phyloP scores from a whole-genome alignment of 176 grass and related monocot species.

The Coix lacrymajobi region DNA sequence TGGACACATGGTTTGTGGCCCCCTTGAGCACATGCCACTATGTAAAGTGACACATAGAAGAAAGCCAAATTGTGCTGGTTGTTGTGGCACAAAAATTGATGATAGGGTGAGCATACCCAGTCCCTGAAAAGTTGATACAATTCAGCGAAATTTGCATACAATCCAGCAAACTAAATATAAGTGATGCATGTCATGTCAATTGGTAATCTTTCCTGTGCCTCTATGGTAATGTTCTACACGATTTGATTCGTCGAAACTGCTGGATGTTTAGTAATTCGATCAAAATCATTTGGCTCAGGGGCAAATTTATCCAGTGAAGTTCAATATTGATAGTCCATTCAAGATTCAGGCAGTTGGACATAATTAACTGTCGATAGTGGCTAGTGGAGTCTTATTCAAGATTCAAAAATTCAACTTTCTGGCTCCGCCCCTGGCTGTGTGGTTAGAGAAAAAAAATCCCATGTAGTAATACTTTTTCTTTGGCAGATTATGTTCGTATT shows the following conservation, averaged over 20 bases:
- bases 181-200: neutral
- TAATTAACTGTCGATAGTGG: neutral
- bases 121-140: constrained; percentile 21
- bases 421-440: no score
- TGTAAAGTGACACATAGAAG: constrained; percentile 50
- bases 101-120: constrained; percentile 51
- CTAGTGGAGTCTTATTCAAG: neutral
- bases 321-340: neutral
- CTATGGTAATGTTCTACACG: neutral
- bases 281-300: neutral
- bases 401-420: no score
- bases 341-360: neutral
- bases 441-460: no score
- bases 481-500: neutral
- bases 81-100: constrained; percentile 22
- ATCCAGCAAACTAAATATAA: neutral
- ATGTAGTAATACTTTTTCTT: no score
- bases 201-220: neutral
- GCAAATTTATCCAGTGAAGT: neutral
- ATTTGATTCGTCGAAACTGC: neutral
- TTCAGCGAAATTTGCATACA: neutral
- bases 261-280: neutral
- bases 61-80: constrained; percentile 14
- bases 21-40: constrained; percentile 44
- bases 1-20: constrained; percentile 57